Evolutionary conservation across 73 alveolate genomes (phyloP), one percentile per base, ranked within the genome.

Genomic region (Uronychia binucleata): DNA sequence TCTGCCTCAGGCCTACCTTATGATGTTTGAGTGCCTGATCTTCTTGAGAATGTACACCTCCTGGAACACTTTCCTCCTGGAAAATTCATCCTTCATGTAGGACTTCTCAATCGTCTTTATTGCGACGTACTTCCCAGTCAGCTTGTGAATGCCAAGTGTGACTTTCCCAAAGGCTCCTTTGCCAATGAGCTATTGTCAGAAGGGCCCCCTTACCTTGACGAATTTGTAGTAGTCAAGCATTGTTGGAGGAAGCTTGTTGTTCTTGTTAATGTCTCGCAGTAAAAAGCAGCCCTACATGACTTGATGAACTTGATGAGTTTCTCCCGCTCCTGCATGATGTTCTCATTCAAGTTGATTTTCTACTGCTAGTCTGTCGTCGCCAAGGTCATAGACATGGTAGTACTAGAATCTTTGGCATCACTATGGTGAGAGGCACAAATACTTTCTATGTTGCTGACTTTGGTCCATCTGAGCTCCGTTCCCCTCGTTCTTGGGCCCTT

Each of bases 141-240:
- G 91, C 75, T 81, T 90, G 82, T 92, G 94, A 83, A 95, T 78
- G 1, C 96, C 98, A 29, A 95, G 79, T 76, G 91, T 86, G 5
- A 95, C 98, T 87, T 95, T 95, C 14, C 97, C 97, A 78, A 92
- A 92, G 31, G 98, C 98, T 0, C 98, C 98, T 31, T 96, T 91
- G 26, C 99, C 99, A 27, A 97, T 97, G 28, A 97, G 84, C 77
- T 88, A 93, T 95, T 83, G 85, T 90, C 5, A 93, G 94, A 79
- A 90, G 85, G 5, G 97, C 97, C 11, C 97, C 97, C 26, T 94
- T 83, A 1, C 98, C 91, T 77, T 85, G 0, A 93, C 91, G 28
- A 87, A 82, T 46, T 83, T 75, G 35, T 87, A 87, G 31, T 75
- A 87, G 26, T 85, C 91, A 1, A 88, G 86, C 1, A 88, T 88